Evolutionary conservation across 2,329 filamentous ascomycete species (phyloP).

Genomic region (Lachnellula subtilissima): DNA sequence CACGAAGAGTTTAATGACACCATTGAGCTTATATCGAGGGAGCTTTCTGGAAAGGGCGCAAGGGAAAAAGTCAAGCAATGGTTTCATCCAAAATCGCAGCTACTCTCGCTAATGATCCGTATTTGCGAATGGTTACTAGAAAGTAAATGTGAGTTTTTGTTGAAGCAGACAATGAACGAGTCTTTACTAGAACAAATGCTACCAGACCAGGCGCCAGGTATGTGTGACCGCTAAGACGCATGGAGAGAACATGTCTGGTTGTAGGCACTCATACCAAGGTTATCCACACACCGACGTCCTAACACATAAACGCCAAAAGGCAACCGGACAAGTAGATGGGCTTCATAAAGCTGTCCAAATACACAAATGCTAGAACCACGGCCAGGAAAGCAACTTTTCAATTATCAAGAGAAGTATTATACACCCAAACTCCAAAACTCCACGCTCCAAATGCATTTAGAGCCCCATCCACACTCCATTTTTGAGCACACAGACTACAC

Average conservation of each 20-base stretch:
- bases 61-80: too few species aligned
- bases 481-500: too few species aligned
- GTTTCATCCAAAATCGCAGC: too few species aligned
- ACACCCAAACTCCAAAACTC: conserved; percentile 1
- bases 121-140: too few species aligned
- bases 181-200: neutral
- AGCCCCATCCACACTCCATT: neutral
- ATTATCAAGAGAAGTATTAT: neutral
- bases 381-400: neutral
- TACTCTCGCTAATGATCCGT: too few species aligned
- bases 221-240: neutral
- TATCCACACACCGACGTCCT: neutral
- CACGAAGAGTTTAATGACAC: too few species aligned
- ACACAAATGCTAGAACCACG: neutral
- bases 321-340: neutral
- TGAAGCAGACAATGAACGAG: neutral
- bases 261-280: neutral
- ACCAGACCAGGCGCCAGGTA: neutral
- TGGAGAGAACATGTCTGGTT: neutral
- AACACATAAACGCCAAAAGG: neutral
- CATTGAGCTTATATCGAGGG: too few species aligned
- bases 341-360: neutral
- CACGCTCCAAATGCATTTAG: neutral
- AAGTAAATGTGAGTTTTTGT: too few species aligned
- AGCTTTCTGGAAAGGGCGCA: too few species aligned